A percentile compares a stretch with the other conserved stretches of the same genome.
phyloP scores from a whole-genome alignment of 106 monocot genomes.

The Gastrodia elata region DNA sequence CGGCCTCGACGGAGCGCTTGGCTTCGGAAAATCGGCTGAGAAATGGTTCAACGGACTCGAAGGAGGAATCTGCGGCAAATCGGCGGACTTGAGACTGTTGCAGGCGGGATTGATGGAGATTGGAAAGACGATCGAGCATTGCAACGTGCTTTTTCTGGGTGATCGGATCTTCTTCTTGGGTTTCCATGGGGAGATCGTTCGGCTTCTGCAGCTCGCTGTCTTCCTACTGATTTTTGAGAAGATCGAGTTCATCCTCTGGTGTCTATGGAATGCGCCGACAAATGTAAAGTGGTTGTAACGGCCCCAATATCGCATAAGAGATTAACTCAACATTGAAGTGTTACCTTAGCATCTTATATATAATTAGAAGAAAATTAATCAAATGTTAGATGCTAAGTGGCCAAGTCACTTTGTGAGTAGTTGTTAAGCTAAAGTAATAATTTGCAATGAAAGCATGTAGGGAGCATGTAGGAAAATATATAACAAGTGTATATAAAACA shows the following conservation, averaged over 20 bases:
- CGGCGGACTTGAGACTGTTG: slow-evolving; percentile 16
- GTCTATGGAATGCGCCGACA: no score
- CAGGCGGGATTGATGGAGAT: slow-evolving; percentile 20
- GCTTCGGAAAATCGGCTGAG: slow-evolving; percentile 51
- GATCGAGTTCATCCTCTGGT: background rate
- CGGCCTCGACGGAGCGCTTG: slow-evolving; percentile 47
- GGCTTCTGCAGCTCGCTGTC: background rate
- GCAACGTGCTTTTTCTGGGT: slow-evolving; percentile 48
- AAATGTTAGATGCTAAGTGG: no score
- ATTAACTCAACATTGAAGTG: no score
- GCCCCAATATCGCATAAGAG: no score
- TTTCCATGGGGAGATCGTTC: background rate
- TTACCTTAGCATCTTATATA: no score
- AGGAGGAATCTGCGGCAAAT: slow-evolving; percentile 9
- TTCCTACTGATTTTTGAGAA: background rate
- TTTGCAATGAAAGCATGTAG: no score
- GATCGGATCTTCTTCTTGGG: slow-evolving; percentile 8
- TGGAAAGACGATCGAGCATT: slow-evolving; percentile 72
- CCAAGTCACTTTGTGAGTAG: no score
- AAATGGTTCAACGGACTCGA: slow-evolving; percentile 53
- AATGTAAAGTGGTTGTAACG: no score
- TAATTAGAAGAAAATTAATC: no score
- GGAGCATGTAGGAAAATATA: no score
- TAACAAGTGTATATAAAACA: no score
- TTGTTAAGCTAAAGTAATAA: no score